Evolutionary conservation across 345 rosid genomes (phyloP), one percentile per base, ranked within the genome.

Genomic region (Hibiscus tridactylites): DNA sequence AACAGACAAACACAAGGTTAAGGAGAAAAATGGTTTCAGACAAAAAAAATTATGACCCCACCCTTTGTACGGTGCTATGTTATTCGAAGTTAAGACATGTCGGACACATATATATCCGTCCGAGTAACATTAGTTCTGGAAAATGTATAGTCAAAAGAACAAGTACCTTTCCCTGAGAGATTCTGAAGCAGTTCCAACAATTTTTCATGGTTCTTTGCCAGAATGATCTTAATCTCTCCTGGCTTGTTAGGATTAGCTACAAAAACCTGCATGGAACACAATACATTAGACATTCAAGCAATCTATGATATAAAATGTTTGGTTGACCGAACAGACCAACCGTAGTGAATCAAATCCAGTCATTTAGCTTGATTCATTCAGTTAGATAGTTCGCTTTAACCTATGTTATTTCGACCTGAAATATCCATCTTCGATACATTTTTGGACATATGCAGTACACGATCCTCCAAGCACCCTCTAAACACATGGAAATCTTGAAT

Each of bases 181-280:
- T 87, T 82, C 6, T 74, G 81, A 35, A 73, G 76, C 80, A 95
- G 76, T 53, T 86, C 84, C 71, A 89, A 81, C 80, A 92, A 85
- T 50, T 85, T 88, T 80, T 85, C 92, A 65, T 85, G 89, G 79
- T 92, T 92, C 81, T 86, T 95, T 15, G 92, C 89, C 83, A 95
- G 75, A 74, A 95, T 95, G 81, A 89, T 82, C 77, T 89, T 92
- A 50, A 95, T 81, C 73, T 90, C 96, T 50, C 80, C 85, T 49
- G 99, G 97, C 80, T 95, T 95, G 87, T 89, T 90, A 76, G 97
- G 99, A 80, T 95, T 95, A 46, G 99, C 99, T 65, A 92, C 97
- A 81, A 92, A 95, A 74, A 95, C 92, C 97, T 92, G 82, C 73
- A 74, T 5, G 65, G 39, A 47, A 68, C 29, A 49, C 15, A 15